Percentiles rank a stretch among this genome's conserved stretches.
phyloP scores from a whole-genome alignment of 2,329 filamentous ascomycete species.

The Atkinsonella hypoxylon region DNA sequence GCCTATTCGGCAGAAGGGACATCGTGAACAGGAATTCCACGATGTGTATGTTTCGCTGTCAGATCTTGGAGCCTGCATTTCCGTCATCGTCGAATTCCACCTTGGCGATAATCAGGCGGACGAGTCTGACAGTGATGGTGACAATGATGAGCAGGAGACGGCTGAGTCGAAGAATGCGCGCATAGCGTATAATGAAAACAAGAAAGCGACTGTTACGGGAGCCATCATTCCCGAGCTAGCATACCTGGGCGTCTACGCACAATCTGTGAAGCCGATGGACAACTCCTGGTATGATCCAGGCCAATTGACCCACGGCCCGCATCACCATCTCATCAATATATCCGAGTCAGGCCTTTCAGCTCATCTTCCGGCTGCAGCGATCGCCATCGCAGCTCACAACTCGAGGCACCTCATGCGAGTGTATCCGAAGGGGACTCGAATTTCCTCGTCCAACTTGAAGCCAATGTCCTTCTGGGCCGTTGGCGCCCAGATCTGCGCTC shows the following conservation, averaged over 20 bases:
- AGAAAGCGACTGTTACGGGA: constrained; percentile 36
- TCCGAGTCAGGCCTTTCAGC: constrained; percentile 47
- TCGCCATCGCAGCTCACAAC: constrained; percentile 46
- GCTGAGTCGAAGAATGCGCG: constrained; percentile 34
- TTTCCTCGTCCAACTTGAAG: constrained; percentile 51
- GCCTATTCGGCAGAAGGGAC: constrained; percentile 42
- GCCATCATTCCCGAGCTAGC: constrained; percentile 53
- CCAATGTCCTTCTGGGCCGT: constrained; percentile 54
- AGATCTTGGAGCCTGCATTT: constrained; percentile 50
- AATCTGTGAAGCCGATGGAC: constrained; percentile 55
- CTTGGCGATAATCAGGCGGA: constrained; percentile 26
- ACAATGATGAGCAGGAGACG: constrained; percentile 26
- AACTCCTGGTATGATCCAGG: constrained; percentile 50
- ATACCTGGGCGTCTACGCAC: constrained; percentile 55
- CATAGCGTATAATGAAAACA: constrained; percentile 40
- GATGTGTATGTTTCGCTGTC: constrained; percentile 43
- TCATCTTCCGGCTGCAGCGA: constrained; percentile 35
- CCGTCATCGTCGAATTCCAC: constrained; percentile 57
- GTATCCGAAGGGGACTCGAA: constrained; percentile 56
- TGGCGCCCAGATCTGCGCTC: constrained; percentile 56
- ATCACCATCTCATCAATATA: constrained; percentile 57
- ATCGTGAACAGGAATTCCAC: constrained; percentile 37
- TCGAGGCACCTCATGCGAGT: constrained; percentile 57
- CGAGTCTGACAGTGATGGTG: constrained; percentile 19
- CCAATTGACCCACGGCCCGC: constrained; percentile 40